Evolutionary conservation across 73 alveolate species (phyloP).

Genomic region (Paramecium pentaurelia): DNA sequence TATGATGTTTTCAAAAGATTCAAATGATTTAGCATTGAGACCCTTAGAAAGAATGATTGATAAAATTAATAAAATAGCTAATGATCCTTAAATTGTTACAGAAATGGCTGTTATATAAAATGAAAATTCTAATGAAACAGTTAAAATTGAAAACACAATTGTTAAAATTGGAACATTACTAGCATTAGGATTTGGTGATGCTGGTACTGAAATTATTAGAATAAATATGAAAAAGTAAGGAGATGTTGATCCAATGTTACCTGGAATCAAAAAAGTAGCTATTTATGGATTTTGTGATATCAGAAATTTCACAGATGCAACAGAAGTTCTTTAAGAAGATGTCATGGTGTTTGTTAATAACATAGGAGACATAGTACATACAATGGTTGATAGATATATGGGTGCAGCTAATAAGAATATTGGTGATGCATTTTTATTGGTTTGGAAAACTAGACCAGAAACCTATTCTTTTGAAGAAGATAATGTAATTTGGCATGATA

Average conservation of each 20-base stretch:
- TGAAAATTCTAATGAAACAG: slow-evolving; percentile 80
- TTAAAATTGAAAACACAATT: slow-evolving; percentile 88
- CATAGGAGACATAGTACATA: slow-evolving; percentile 95
- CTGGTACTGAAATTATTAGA: slow-evolving; percentile 96
- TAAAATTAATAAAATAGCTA: slow-evolving; percentile 65
- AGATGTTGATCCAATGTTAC: slow-evolving; percentile 95
- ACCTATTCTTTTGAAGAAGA: slow-evolving; percentile 66
- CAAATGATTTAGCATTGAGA: slow-evolving; percentile 70
- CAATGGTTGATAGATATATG: slow-evolving; percentile 79
- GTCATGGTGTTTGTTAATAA: slow-evolving; percentile 80
- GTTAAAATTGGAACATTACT: slow-evolving; percentile 94
- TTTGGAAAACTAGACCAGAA: slow-evolving; percentile 88
- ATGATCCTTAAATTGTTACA: slow-evolving; percentile 56
- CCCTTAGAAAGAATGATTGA: slow-evolving; percentile 84
- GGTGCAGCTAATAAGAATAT: slow-evolving; percentile 96
- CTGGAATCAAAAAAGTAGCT: slow-evolving; percentile 90
- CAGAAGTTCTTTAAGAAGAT: slow-evolving; percentile 94
- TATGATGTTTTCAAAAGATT: slow-evolving; percentile 75
- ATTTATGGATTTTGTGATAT: slow-evolving; percentile 98
- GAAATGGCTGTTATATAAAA: slow-evolving; percentile 28
- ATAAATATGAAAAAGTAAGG: slow-evolving; percentile 89
- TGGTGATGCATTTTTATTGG: slow-evolving; percentile 97
- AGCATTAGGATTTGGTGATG: slow-evolving; percentile 97
- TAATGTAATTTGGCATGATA: slow-evolving; percentile 68
- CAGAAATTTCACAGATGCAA: slow-evolving; percentile 95